Evolutionary conservation across 164 flowering plant species (phyloP), one percentile per base, ranked within the genome.

Genomic region (Stephania cephalantha): DNA sequence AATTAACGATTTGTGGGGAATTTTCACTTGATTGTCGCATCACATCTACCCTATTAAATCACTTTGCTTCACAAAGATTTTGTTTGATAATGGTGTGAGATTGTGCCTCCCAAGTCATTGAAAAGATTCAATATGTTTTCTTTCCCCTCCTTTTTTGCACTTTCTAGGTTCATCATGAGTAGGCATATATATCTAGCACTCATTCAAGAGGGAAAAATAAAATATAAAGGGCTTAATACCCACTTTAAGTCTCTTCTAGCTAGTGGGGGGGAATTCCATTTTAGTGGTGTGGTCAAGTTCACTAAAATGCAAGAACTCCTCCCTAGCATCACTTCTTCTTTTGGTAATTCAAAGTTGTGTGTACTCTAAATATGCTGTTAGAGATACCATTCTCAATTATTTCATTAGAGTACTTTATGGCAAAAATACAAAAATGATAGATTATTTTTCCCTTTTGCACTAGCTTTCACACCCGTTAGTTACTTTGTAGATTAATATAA

Each of bases 41-140:
- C 53, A 70, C 35, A 64, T 30, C 66, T 63, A 9, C 35, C 10
- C 5, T 20, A 61, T 17, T 31, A 17, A 69, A 53, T 55, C 72
- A 69, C 72, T 69, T 75, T 31, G 22, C 7, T 69, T 42, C 31
- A 10, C 48, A 31, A 35, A 69, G 72, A 75, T 75, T 69, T 69
- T 75, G 77, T 69, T 69, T 20, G 66, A 52, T 74, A 67, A 61
- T 61, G 70, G 35, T 31, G 42, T 69, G 69, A 75, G 77, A 75
- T 75, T 75, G 52, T 35, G 67, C 63, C 72, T 69, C 68, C 65
- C 25, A 69, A 75, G 68, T 75, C 77, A 9, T 53, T 69, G 42
- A 55, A 69, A 74, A 75, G 77, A 75, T 75, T 75, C 77, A 75
- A 55, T 15, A 69, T 69, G 77, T 75, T 69, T 75, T 69, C 18